phyloP scores from a whole-genome alignment of 2,329 filamentous ascomycete species.

The Fusarium guadeloupense region DNA sequence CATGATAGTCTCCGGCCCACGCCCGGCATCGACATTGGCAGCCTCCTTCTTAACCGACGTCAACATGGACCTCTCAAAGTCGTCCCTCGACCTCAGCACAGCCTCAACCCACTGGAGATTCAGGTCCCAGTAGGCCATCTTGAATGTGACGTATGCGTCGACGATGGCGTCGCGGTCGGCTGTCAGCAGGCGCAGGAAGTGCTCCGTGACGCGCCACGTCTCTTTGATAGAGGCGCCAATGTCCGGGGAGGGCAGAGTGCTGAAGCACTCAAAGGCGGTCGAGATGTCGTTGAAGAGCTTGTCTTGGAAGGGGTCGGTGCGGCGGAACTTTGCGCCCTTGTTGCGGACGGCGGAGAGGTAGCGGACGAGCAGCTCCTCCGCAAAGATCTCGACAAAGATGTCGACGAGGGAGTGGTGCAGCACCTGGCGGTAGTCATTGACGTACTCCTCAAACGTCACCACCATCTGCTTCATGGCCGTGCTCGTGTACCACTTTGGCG shows the following conservation, averaged over 20 bases:
- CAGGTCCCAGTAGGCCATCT: constrained; percentile 89
- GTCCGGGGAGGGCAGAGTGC: constrained; percentile 73
- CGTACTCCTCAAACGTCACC: constrained; percentile 94
- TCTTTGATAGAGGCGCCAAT: constrained; percentile 80
- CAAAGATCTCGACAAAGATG: constrained; percentile 91
- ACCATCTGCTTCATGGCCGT: constrained; percentile 93
- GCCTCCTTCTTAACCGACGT: constrained; percentile 87
- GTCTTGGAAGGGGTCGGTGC: constrained; percentile 86
- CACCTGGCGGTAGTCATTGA: constrained; percentile 84
- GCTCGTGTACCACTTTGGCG: constrained; percentile 84
- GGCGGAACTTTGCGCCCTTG: constrained; percentile 87
- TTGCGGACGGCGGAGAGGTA: constrained; percentile 90
- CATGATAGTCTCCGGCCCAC: constrained; percentile 93
- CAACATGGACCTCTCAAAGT: constrained; percentile 91
- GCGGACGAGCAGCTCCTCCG: constrained; percentile 86
- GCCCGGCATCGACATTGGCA: constrained; percentile 82
- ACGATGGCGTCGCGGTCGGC: constrained; percentile 78
- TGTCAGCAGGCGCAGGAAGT: constrained; percentile 81
- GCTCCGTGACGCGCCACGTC: constrained; percentile 91
- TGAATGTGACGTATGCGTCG: constrained; percentile 84
- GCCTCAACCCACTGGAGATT: constrained; percentile 96
- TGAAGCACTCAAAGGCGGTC: constrained; percentile 90
- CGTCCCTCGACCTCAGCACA: constrained; percentile 84
- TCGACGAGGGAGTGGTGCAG: constrained; percentile 89
- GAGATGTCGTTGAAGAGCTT: constrained; percentile 94